Conservation (phyloP, 2,329 filamentous ascomycete species). For the Aplosporella prunicola region DNA sequence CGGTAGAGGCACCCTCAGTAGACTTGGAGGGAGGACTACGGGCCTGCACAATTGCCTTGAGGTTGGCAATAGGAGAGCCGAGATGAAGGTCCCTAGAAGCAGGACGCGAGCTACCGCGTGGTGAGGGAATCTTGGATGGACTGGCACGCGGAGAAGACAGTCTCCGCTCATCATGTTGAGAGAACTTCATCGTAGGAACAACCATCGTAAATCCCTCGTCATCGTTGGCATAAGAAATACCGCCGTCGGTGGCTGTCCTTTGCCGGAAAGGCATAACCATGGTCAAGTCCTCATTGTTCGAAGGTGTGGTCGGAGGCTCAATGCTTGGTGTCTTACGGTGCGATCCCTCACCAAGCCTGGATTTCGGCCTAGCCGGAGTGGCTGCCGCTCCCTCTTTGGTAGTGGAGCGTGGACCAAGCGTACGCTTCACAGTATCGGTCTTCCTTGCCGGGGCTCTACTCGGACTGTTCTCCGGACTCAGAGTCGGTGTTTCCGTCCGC, state of each 20-base stretch:
- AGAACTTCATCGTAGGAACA: slow-evolving; percentile 30
- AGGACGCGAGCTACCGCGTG: no score
- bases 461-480: slow-evolving; percentile 38
- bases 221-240: slow-evolving; percentile 33
- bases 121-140: slow-evolving; percentile 17
- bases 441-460: slow-evolving; percentile 27
- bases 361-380: slow-evolving; percentile 29
- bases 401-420: slow-evolving; percentile 22
- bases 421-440: slow-evolving; percentile 22
- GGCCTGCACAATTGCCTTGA: slow-evolving; percentile 19
- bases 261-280: slow-evolving; percentile 32
- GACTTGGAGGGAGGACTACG: slow-evolving; percentile 15
- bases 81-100: not conserved
- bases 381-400: slow-evolving; percentile 19
- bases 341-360: slow-evolving; percentile 20
- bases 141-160: slow-evolving; percentile 13
- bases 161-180: slow-evolving; percentile 9
- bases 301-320: slow-evolving; percentile 23
- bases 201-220: slow-evolving; percentile 45
- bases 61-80: not conserved
- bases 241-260: slow-evolving; percentile 30
- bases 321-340: slow-evolving; percentile 23
- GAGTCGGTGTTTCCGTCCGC: slow-evolving; percentile 37
- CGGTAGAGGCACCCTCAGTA: slow-evolving; percentile 1
- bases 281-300: slow-evolving; percentile 38